Conservation (phyloP, 2,329 filamentous ascomycete genomes). For the Cyphellophora europaea region DNA sequence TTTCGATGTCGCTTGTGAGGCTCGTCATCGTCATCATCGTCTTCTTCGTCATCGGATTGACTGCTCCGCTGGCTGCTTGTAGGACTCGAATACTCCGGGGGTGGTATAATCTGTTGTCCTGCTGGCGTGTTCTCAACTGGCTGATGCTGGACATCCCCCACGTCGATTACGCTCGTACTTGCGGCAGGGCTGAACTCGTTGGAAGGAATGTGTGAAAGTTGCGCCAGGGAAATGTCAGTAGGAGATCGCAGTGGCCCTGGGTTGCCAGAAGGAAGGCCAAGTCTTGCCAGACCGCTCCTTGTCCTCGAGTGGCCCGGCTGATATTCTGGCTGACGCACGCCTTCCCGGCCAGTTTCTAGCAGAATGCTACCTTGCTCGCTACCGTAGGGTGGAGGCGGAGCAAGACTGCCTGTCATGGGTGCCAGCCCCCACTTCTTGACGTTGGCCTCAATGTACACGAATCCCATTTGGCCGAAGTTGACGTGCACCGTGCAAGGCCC, state of each 20-base stretch:
- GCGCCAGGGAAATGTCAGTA: slow-evolving; percentile 90
- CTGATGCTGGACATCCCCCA: slow-evolving; percentile 18
- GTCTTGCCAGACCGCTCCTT: slow-evolving; percentile 67
- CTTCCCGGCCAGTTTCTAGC: slow-evolving; percentile 68
- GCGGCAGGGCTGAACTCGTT: slow-evolving; percentile 46
- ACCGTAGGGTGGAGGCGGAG: slow-evolving; percentile 90
- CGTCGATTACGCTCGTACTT: slow-evolving; percentile 59
- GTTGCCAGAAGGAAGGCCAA: slow-evolving; percentile 60
- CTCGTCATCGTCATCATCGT: slow-evolving; percentile 10
- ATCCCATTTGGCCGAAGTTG: slow-evolving; percentile 95
- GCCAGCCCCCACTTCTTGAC: slow-evolving; percentile 99
- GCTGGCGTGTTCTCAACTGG: slow-evolving; percentile 27
- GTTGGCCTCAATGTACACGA: slow-evolving; percentile 98
- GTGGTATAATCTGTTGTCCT: slow-evolving; percentile 52
- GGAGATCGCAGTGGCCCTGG: slow-evolving; percentile 84
- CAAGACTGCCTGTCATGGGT: slow-evolving; percentile 88
- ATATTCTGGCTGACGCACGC: slow-evolving; percentile 32
- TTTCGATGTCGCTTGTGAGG: slow-evolving; percentile 32
- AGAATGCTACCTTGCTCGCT: slow-evolving; percentile 95
- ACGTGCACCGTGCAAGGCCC: slow-evolving; percentile 89
- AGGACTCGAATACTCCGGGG: slow-evolving; percentile 59
- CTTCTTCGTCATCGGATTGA: slow-evolving; percentile 52
- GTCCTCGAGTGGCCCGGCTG: slow-evolving; percentile 62
- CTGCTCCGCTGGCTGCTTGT: slow-evolving; percentile 48
- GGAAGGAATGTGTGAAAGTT: slow-evolving; percentile 62